A percentile compares a stretch with the other conserved stretches of the same genome.
Evolutionary conservation across 139 green algal genomes (phyloP).

Genomic region (Chlamydomonas asymmetrica): DNA sequence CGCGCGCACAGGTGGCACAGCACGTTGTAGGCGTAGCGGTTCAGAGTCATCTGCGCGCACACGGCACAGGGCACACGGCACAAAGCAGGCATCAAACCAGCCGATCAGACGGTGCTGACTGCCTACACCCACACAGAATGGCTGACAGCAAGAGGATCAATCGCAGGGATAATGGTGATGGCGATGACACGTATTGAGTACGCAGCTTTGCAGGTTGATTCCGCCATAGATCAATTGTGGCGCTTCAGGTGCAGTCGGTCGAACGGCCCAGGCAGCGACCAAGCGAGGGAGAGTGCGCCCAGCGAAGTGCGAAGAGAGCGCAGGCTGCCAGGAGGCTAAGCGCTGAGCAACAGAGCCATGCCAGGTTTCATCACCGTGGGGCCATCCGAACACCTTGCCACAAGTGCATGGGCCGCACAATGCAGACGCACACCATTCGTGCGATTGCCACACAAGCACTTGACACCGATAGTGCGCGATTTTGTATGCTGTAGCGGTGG

Average conservation of each 20-base stretch:
- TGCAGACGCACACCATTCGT: too few species aligned
- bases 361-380: too few species aligned
- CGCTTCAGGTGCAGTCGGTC: background rate
- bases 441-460: background rate
- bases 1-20: conserved; percentile 43
- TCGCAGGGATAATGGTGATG: background rate
- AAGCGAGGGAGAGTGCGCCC: too few species aligned
- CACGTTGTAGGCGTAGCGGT: conserved; percentile 49
- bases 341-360: too few species aligned
- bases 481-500: too few species aligned
- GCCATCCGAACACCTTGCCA: background rate
- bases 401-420: background rate
- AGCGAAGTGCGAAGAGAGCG: too few species aligned
- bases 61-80: background rate
- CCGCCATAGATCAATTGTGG: background rate
- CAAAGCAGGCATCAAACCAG: too few species aligned
- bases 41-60: conserved; percentile 32
- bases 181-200: background rate
- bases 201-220: background rate
- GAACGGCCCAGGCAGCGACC: too few species aligned
- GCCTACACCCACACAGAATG: background rate
- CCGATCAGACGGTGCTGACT: background rate
- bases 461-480: too few species aligned
- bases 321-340: too few species aligned
- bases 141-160: background rate